Percentiles rank a stretch among this genome's conserved stretches.
Evolutionary conservation across 257 asterid species (phyloP).

Genomic region (Schizonepeta tenuifolia): DNA sequence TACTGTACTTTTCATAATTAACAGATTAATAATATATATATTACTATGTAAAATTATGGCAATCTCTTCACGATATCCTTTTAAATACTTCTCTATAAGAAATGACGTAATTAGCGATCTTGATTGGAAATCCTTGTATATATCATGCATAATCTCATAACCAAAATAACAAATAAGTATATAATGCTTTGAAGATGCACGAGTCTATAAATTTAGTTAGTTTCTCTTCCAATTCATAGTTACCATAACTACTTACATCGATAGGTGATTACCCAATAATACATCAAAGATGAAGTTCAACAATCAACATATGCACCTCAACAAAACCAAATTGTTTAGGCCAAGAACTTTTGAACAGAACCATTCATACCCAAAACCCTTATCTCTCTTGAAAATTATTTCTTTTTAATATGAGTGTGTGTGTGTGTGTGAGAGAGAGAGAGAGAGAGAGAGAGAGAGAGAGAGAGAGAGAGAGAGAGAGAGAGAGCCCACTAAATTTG

Average conservation of each 20-base stretch:
- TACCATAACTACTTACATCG: not conserved
- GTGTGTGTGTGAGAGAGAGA: not conserved
- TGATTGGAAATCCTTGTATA: not conserved
- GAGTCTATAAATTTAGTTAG: not conserved
- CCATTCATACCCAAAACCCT: conserved; percentile 22
- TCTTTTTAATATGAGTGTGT: too few species aligned
- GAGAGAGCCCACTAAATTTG: conserved; percentile 11
- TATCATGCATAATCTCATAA: not conserved
- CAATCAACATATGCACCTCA: conserved; percentile 24
- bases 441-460: not conserved
- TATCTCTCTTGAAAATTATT: not conserved
- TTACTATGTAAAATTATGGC: not conserved
- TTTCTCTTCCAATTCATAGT: not conserved
- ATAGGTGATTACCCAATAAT: not conserved
- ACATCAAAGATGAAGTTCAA: not conserved
- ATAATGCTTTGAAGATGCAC: not conserved
- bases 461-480: not conserved
- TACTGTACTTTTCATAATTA: too few species aligned
- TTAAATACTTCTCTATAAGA: not conserved
- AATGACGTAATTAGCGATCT: not conserved
- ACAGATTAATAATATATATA: not conserved
- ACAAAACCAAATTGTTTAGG: conserved; percentile 25
- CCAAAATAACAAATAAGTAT: too few species aligned
- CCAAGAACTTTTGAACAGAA: conserved; percentile 33
- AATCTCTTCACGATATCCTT: not conserved